Conservation (phyloP, 108 stramenopile species). For the Seminavis robusta region DNA sequence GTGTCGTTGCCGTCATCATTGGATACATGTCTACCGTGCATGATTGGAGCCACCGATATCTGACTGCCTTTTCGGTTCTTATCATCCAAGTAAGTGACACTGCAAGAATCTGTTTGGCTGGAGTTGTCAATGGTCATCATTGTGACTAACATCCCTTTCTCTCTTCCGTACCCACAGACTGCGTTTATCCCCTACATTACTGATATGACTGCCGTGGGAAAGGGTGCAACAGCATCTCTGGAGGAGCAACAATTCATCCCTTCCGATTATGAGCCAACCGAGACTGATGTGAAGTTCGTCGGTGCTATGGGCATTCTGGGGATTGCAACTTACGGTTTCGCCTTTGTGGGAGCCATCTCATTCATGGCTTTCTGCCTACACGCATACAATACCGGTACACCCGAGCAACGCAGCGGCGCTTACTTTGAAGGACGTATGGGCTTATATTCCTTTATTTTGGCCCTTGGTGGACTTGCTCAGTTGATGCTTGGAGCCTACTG, state of each 20-base stretch:
- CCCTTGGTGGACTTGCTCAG: constrained; percentile 20
- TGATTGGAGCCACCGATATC: constrained; percentile 5
- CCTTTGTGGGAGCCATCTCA: constrained; percentile 17
- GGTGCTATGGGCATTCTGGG: constrained; percentile 37
- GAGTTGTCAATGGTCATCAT: constrained; percentile 3
- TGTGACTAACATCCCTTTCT: too few relatives aligned
- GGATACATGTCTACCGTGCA: constrained; percentile 15
- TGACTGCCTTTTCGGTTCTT: constrained; percentile 10
- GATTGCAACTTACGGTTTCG: constrained; percentile 14
- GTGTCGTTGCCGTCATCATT: not conserved
- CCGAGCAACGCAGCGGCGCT: not conserved
- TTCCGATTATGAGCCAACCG: not conserved
- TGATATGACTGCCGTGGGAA: constrained; percentile 17
- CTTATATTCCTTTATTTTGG: constrained; percentile 10
- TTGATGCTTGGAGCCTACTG: constrained; percentile 14
- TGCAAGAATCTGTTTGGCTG: too few relatives aligned
- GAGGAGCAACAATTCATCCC: constrained; percentile 23
- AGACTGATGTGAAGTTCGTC: constrained; percentile 13
- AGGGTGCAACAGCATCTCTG: too few relatives aligned
- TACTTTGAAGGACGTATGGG: constrained; percentile 17
- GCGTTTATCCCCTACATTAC: constrained; percentile 25
- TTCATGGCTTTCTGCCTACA: constrained; percentile 20
- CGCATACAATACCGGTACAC: constrained; percentile 9
- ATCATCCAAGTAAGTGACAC: too few relatives aligned
- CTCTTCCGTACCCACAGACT: too few relatives aligned